Evolutionary conservation across 306 rosid species (phyloP).

Genomic region (Vigna hirtella): DNA sequence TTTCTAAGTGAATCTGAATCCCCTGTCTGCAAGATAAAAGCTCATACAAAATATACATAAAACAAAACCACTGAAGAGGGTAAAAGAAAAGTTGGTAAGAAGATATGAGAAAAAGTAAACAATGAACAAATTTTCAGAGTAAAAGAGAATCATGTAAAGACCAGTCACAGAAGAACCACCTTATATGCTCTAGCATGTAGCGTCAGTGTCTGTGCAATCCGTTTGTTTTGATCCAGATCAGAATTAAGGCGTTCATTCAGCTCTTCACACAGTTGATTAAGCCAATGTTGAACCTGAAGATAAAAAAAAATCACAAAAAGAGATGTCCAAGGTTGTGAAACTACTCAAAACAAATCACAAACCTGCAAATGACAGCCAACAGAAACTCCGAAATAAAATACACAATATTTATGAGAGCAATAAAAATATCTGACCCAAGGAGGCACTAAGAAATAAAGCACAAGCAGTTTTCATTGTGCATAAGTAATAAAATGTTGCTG

Average conservation of each 20-base stretch:
- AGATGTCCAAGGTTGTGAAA: conserved; percentile 9
- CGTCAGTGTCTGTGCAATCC: conserved; percentile 83
- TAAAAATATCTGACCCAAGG: conserved; percentile 26
- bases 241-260: conserved; percentile 78
- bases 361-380: conserved; percentile 20
- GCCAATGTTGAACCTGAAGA: conserved; percentile 86
- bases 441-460: conserved; percentile 12
- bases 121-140: conserved; percentile 29
- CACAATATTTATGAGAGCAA: conserved; percentile 22
- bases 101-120: conserved; percentile 22
- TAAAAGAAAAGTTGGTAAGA: conserved; percentile 17
- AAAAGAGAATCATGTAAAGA: conserved; percentile 31
- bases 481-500: conserved; percentile 4
- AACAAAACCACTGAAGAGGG: conserved; percentile 25
- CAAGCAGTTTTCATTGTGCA: neutral
- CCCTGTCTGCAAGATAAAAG: conserved; percentile 62
- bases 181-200: conserved; percentile 83
- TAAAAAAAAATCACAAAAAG: conserved; percentile 34
- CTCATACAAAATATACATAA: conserved; percentile 30
- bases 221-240: conserved; percentile 83
- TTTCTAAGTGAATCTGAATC: conserved; percentile 75
- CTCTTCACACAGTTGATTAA: conserved; percentile 84
- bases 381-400: conserved; percentile 14
- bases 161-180: conserved; percentile 50
- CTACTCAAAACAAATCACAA: neutral